phyloP scores from a whole-genome alignment of 495 filamentous ascomycete species.

The Penicillium lividum region DNA sequence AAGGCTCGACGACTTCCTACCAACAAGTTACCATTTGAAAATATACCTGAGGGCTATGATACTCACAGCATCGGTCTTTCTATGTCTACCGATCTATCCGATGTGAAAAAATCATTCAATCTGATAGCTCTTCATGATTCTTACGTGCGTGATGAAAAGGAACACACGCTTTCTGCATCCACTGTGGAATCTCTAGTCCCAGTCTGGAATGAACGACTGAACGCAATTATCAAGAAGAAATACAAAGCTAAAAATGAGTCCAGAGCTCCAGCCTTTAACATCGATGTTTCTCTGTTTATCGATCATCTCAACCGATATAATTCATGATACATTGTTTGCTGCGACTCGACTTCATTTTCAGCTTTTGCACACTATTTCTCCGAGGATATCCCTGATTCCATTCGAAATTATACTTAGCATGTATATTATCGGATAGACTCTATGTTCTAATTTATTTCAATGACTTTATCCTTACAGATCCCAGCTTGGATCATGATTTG shows the following conservation, averaged over 20 bases:
- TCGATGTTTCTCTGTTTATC: background rate
- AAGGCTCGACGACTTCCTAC: slow-evolving; percentile 28
- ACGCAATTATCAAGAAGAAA: slow-evolving; percentile 10
- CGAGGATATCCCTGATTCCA: background rate
- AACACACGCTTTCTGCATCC: slow-evolving; percentile 5
- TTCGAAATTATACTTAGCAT: background rate
- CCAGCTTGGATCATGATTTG: background rate
- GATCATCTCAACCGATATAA: background rate
- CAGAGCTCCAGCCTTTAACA: background rate
- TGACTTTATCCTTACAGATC: background rate
- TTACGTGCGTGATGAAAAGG: background rate
- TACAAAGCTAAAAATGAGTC: background rate
- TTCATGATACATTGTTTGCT: background rate
- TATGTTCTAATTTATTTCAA: background rate
- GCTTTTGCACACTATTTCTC: background rate
- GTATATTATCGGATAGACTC: background rate
- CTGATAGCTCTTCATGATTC: background rate
- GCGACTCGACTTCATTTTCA: background rate
- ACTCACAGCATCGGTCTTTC: slow-evolving; percentile 28
- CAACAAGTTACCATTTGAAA: slow-evolving; percentile 39
- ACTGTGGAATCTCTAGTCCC: slow-evolving; percentile 8
- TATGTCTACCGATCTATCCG: slow-evolving; percentile 10
- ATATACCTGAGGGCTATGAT: slow-evolving; percentile 32
- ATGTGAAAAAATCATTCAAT: background rate
- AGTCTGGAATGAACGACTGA: slow-evolving; percentile 20